Evolutionary conservation across 108 stramenopile species (phyloP).

Genomic region (Pseudonitzschia multiseries): DNA sequence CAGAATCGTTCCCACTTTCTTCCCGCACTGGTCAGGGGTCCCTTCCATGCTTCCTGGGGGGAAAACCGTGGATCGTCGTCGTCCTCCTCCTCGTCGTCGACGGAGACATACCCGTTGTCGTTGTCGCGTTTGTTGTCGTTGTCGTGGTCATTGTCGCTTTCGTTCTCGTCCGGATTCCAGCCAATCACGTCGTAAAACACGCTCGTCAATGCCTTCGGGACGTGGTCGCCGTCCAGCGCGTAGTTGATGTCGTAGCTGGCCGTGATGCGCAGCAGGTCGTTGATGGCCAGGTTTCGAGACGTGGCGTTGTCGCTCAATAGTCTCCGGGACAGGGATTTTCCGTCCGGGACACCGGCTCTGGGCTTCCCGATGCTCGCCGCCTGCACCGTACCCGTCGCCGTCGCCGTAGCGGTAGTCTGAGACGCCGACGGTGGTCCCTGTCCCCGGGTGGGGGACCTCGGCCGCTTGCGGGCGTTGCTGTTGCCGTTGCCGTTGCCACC

Average conservation of each 20-base stretch:
- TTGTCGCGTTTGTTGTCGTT: not conserved
- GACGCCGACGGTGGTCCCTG: too few relatives aligned
- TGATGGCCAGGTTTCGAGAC: slow-evolving; percentile 48
- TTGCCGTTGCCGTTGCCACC: not conserved
- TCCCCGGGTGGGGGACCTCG: slow-evolving; percentile 1
- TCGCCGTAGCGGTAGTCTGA: too few relatives aligned
- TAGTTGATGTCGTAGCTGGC: slow-evolving; percentile 62
- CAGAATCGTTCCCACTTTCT: slow-evolving; percentile 31
- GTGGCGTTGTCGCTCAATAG: not conserved
- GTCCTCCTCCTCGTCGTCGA: slow-evolving; percentile 11
- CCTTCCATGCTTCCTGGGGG: slow-evolving; percentile 39
- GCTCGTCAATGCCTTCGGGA: slow-evolving; percentile 44
- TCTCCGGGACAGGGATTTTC: slow-evolving; percentile 8
- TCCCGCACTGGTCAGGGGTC: slow-evolving; percentile 25
- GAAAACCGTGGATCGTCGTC: slow-evolving; percentile 29
- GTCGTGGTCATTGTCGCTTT: not conserved
- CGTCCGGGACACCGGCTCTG: slow-evolving; percentile 3
- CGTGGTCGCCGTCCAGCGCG: slow-evolving; percentile 57
- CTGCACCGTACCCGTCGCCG: too few relatives aligned
- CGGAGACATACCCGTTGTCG: slow-evolving; percentile 1
- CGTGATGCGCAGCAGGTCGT: slow-evolving; percentile 55
- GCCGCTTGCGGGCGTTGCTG: slow-evolving; percentile 9
- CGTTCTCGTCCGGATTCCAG: slow-evolving; percentile 31
- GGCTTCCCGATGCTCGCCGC: slow-evolving; percentile 8
- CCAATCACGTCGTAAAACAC: slow-evolving; percentile 64